A percentile compares a stretch with the other conserved stretches of the same genome.
Evolutionary conservation across 1,139 yeast genomes (phyloP).

Genomic region (Keqinozyma sinolaborantium): DNA sequence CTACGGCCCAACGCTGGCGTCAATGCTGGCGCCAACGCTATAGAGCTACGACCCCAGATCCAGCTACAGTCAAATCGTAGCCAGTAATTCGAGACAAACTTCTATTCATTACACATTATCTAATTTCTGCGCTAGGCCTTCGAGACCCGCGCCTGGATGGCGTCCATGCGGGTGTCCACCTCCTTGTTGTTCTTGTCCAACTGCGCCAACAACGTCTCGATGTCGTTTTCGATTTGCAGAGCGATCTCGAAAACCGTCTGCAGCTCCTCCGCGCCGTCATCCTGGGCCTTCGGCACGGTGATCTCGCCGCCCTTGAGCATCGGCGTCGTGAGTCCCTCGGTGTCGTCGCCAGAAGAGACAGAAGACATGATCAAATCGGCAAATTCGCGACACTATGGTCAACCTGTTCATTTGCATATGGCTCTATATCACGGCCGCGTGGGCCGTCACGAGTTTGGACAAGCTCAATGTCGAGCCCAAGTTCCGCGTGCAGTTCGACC

Average conservation of each 20-base stretch:
- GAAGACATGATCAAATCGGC: too few relatives aligned
- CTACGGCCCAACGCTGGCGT: too few relatives aligned
- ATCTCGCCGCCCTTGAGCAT: conserved; percentile 9
- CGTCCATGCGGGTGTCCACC: conserved; percentile 23
- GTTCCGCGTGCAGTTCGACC: conserved; percentile 15
- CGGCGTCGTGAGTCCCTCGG: conserved; percentile 11
- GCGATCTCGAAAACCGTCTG: conserved; percentile 52
- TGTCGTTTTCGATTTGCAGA: conserved; percentile 40
- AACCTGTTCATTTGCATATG: too few relatives aligned
- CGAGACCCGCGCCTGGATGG: conserved; percentile 17
- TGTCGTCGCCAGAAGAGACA: conserved; percentile 2
- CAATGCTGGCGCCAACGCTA: too few relatives aligned
- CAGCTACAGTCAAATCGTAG: not conserved
- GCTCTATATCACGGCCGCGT: too few relatives aligned
- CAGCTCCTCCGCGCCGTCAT: conserved; percentile 10
- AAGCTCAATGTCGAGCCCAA: conserved; percentile 8
- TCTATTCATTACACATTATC: not conserved
- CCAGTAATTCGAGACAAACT: not conserved
- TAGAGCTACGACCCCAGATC: not conserved
- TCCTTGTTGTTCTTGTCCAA: conserved; percentile 29
- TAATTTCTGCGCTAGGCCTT: conserved; percentile 1
- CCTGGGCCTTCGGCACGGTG: conserved; percentile 3
- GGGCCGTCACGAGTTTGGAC: not conserved
- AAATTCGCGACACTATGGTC: too few relatives aligned
- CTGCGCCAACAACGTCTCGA: conserved; percentile 27